Evolutionary conservation across 225 moss, liverwort and hornwort genomes (phyloP), one percentile per base, ranked within the genome.

Genomic region (Neckera pumila): DNA sequence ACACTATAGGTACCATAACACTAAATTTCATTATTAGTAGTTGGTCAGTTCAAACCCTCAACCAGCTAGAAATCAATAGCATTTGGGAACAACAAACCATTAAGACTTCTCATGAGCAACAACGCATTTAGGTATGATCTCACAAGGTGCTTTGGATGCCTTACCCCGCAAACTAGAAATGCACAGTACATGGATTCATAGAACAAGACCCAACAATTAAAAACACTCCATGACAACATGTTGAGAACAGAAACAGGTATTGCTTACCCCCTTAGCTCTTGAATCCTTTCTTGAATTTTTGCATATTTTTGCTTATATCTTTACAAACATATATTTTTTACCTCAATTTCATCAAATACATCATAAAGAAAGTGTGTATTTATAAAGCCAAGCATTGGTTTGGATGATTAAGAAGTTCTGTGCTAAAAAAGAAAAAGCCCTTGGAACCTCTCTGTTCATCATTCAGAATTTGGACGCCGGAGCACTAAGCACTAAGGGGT

Each of bases 81-180:
- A 72, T 27, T 43, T 0, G 0, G 0, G 17, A 27, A 2, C 26
- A 42, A 42, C 9, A 71, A 42, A 15, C 5, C 2, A 5, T 14
- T 5, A 42, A 26, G 27, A 71, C 15, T 71, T 26, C 15, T 71
- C 3, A 0, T 71, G 8, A 27, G 6, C 16, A 72, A 16, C 27
- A 17, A 72, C 28, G 43, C 27, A 43, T 72, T 72, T 28, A 43
- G 15, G 16, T 17, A n/a, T n/a, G n/a, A n/a, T 28, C 43, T 17
- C 9, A 73, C 28, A 28, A 73, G 10, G 10, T 45, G 2, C 27
- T 2, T 0, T 43, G 2, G 3, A 38, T 69, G 25, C 25, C 12
- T 28, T 28, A 19, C 5, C 0, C 6, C 0, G 1, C 65, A 65
- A 65, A 36, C 19, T 36, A 15, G 1, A 71, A 42, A 26, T 42